Base-by-base conservation (phyloP, 2,329 filamentous ascomycete genomes). In the Claviceps sp. region DNA sequence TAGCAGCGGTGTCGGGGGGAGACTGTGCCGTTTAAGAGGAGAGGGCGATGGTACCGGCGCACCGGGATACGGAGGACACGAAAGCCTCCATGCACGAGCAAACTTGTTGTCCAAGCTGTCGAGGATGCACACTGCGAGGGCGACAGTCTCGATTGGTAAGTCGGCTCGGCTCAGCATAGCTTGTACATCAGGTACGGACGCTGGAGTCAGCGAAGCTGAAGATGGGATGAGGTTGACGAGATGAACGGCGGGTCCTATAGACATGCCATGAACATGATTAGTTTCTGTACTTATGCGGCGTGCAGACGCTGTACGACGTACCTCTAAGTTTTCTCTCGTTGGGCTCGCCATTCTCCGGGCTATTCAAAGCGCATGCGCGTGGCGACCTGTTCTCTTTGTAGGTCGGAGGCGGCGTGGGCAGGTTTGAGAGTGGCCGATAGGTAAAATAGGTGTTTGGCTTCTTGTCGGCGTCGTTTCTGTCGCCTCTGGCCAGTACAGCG, bases 141-240 rank as follows among this genome's bases (percentile, higher is more conserved):
- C 81, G 47, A 85, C 70, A 24, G 75, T 80, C 61, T 84, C 78
- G 60, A 80, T 72, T 3, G 80, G 75, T 26, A 84, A 68, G 51
- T 73, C 68, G 52, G 80, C 75, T 56, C 78, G 75, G 52, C 70
- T 71, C 53, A 85, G 72, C 57, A 85, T 76, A 47, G 73, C 71
- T 62, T 84, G 81, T 22, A 84, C 76, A 47, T 79, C 68, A 39
- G 75, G 66, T 34, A 81, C 71, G 1, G 80, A 84, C 3, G 82
- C 73, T 1, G 70, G 69, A 54, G 74, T 73, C 53, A 83, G 70
- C 24, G 81, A 84, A 53, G 80, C 79, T 13, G 78, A 75, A 10
- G 78, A 75, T 11, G 82, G 82, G 52, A 85, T 75, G 64, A 85
- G 75, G 64, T 83, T 83, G 60, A 80, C 77, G 52, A 85, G 74